Conservation (phyloP, 768 basidiomycete genomes). For the Podaxis sp. region DNA sequence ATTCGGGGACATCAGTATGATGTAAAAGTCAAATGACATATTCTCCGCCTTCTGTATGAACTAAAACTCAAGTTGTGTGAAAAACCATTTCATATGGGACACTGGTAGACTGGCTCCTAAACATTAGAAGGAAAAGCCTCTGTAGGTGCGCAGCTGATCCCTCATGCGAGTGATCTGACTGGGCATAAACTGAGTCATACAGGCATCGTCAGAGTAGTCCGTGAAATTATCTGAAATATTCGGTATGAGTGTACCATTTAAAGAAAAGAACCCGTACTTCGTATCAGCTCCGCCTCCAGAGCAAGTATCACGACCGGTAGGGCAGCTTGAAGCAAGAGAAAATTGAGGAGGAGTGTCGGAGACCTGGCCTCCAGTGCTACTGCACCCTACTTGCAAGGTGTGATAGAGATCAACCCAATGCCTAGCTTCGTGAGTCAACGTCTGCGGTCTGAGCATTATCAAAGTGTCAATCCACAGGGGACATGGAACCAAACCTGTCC, state of each 20-base stretch:
- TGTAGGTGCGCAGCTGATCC: slow-evolving; percentile 4
- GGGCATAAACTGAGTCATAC: slow-evolving; percentile 12
- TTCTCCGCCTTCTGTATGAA: no score
- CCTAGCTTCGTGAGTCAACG: slow-evolving; percentile 40
- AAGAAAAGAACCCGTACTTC: slow-evolving; percentile 2
- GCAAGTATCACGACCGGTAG: slow-evolving; percentile 21
- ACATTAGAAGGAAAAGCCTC: slow-evolving; percentile 1
- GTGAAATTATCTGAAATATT: slow-evolving; percentile 13
- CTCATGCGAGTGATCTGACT: slow-evolving; percentile 10
- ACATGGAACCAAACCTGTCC: slow-evolving; percentile 3
- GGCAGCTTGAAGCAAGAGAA: slow-evolving; percentile 27
- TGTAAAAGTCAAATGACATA: no score
- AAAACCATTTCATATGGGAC: neutral
- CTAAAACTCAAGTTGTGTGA: no score
- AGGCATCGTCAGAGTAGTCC: slow-evolving; percentile 13
- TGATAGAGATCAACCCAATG: slow-evolving; percentile 47
- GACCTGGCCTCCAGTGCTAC: slow-evolving; percentile 31
- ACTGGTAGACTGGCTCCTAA: neutral
- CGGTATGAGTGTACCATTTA: neutral
- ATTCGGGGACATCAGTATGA: no score
- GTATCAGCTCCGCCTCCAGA: slow-evolving; percentile 12
- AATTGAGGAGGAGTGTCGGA: slow-evolving; percentile 36
- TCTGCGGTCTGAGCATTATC: slow-evolving; percentile 16
- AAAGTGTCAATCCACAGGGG: no score
- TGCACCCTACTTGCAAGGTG: slow-evolving; percentile 38